Conservation (phyloP, 2,329 filamentous ascomycete genomes). For the Plectosphaerella sp. region DNA sequence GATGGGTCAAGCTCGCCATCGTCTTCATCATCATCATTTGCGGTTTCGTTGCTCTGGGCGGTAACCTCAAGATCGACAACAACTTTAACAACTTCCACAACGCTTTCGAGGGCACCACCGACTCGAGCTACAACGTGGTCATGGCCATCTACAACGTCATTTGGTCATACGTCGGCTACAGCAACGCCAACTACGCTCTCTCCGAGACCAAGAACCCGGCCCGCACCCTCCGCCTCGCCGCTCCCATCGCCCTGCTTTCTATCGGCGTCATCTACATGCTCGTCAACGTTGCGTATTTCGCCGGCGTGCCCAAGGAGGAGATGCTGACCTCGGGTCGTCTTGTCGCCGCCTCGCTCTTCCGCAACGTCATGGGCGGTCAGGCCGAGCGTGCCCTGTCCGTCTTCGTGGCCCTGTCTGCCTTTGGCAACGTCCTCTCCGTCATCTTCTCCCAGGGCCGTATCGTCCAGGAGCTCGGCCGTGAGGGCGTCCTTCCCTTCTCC, state of each 20-base stretch:
- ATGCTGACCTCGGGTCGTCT: constrained; percentile 47
- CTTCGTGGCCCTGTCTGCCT: constrained; percentile 63
- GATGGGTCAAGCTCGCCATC: constrained; percentile 61
- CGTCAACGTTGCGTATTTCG: constrained; percentile 64
- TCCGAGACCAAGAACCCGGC: constrained; percentile 64
- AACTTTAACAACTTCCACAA: constrained; percentile 60
- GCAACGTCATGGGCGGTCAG: constrained; percentile 47
- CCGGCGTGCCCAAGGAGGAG: constrained; percentile 48
- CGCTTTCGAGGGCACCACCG: constrained; percentile 62
- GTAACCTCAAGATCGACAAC: constrained; percentile 52
- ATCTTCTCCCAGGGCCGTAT: constrained; percentile 66
- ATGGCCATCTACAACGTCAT: constrained; percentile 69
- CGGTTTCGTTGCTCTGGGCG: constrained; percentile 58
- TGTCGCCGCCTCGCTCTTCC: constrained; percentile 50
- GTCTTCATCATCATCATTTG: constrained; percentile 61
- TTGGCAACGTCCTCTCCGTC: constrained; percentile 63
- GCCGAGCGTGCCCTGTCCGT: constrained; percentile 58
- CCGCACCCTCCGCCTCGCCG: constrained; percentile 61
- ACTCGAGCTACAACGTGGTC: constrained; percentile 62
- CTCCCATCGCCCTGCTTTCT: constrained; percentile 52
- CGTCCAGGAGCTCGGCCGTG: constrained; percentile 61
- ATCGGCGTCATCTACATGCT: constrained; percentile 62
- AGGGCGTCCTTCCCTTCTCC: constrained; percentile 62
- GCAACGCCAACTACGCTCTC: constrained; percentile 63
- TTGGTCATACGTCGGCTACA: constrained; percentile 66